These are phyloP conservation scores for Colletotrichum somersetense DNA, from an alignment of 2,329 filamentous ascomycete genomes.

Conservation along the genomic window DNA sequence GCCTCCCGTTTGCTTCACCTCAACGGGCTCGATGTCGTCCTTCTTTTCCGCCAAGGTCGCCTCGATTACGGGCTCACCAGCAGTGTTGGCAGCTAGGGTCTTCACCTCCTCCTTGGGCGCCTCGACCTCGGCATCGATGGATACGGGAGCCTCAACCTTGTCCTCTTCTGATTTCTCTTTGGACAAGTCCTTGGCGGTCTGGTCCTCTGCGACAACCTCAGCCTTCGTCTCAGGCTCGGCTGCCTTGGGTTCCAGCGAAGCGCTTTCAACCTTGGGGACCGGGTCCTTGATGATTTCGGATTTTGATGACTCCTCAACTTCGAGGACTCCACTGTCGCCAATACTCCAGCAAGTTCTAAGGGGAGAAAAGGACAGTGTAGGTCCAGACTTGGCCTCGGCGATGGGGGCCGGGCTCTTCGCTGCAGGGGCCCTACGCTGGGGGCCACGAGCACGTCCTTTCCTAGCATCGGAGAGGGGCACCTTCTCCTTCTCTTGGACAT, in stretches of 20 bases:
- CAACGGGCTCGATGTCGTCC: constrained; percentile 52
- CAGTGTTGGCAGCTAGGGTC: constrained; percentile 57
- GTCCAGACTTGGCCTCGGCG: constrained; percentile 46
- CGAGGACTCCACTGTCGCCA: constrained; percentile 62
- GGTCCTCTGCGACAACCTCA: constrained; percentile 5
- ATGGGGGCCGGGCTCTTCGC: constrained; percentile 61
- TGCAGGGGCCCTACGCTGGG: constrained; percentile 77
- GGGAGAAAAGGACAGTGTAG: constrained; percentile 61
- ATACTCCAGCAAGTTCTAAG: constrained; percentile 66
- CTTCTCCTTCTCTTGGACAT: constrained; percentile 62
- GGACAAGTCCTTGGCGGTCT: not conserved
- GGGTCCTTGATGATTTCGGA: constrained; percentile 17
- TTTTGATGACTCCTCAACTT: constrained; percentile 49
- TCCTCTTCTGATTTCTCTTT: constrained; percentile 20
- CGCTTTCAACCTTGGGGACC: constrained; percentile 11
- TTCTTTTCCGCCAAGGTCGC: constrained; percentile 53
- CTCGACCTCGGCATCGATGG: constrained; percentile 27
- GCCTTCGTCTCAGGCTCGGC: constrained; percentile 14
- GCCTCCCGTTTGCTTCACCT: constrained; percentile 49
- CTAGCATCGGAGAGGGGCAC: constrained; percentile 88
- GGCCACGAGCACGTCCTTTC: constrained; percentile 90
- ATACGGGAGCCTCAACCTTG: constrained; percentile 26
- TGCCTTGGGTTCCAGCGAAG: constrained; percentile 20
- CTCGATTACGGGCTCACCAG: constrained; percentile 59
- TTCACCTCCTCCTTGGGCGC: constrained; percentile 46